A percentile compares a stretch with the other conserved stretches of the same genome.
Conservation (phyloP, 2,329 filamentous ascomycete genomes). For the Trichoderma gracile region DNA sequence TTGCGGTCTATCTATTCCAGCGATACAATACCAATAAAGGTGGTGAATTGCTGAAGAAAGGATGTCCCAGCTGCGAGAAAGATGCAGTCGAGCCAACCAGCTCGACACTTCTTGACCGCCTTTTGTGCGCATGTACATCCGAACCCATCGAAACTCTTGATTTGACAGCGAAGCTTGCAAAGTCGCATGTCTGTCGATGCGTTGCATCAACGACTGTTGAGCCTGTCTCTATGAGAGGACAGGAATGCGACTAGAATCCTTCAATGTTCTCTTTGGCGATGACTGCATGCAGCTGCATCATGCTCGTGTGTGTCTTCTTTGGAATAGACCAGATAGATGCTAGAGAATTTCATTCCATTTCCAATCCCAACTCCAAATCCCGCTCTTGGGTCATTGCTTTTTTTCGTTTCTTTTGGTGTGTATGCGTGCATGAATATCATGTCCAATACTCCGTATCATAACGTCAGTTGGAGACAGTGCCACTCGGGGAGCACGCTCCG, state of each 20-base stretch:
- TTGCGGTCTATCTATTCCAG: neutral
- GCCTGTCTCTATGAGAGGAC: neutral
- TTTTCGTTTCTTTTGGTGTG: neutral
- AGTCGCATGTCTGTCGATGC: conserved; percentile 2
- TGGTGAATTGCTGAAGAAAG: neutral
- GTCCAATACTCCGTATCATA: neutral
- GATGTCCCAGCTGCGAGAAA: neutral
- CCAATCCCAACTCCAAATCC: neutral
- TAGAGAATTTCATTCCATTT: neutral
- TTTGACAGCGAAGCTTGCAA: neutral
- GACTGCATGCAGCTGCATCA: neutral
- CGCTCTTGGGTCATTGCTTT: neutral
- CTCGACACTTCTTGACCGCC: conserved; percentile 6
- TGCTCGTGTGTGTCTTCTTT: neutral
- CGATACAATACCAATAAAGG: neutral
- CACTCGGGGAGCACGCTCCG: conserved; percentile 14
- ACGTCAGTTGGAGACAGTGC: conserved; percentile 9
- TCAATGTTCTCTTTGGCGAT: neutral
- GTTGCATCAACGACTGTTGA: neutral
- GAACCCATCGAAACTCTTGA: neutral
- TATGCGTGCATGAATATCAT: neutral
- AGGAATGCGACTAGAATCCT: neutral
- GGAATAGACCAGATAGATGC: neutral
- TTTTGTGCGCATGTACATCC: neutral
- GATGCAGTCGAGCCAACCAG: neutral